Evolutionary conservation across 148 eudicot genomes (phyloP).

Genomic region (Fagopyrum tataricum): DNA sequence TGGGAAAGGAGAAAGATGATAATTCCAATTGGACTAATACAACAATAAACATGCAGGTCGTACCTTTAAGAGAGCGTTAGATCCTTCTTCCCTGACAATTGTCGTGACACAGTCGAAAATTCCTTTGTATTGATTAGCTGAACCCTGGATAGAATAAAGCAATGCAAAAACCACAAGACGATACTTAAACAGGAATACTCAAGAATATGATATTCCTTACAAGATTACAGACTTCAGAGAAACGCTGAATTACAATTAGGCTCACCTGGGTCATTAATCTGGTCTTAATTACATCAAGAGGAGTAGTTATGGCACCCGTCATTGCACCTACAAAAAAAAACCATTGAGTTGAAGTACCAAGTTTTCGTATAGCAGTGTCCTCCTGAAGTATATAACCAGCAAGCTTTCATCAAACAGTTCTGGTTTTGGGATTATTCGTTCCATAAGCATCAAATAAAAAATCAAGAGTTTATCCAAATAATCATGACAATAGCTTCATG

Average conservation of each 20-base stretch:
- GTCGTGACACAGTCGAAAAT: conserved; percentile 69
- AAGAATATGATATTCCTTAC: not conserved
- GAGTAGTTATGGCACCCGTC: conserved; percentile 92
- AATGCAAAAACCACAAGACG: not conserved
- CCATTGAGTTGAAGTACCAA: not conserved
- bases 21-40: not conserved
- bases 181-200: not conserved
- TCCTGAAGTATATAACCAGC: not conserved
- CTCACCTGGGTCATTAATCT: conserved; percentile 85
- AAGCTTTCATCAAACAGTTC: not conserved
- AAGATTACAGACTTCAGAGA: not conserved
- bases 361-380: no score
- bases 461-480: not conserved
- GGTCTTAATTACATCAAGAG: conserved; percentile 93
- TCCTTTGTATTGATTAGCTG: conserved; percentile 79
- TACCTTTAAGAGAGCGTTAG: conserved; percentile 81
- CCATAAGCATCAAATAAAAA: not conserved
- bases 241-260: conserved; percentile 8
- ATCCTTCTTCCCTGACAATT: conserved; percentile 75
- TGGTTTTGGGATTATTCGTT: not conserved
- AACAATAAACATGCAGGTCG: not conserved
- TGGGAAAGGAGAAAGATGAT: not conserved
- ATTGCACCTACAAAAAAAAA: conserved; percentile 50
- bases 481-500: not conserved
- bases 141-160: conserved; percentile 41